Evolutionary conservation across 257 asterid genomes (phyloP).

Genomic region (Lycium ferocissimum): DNA sequence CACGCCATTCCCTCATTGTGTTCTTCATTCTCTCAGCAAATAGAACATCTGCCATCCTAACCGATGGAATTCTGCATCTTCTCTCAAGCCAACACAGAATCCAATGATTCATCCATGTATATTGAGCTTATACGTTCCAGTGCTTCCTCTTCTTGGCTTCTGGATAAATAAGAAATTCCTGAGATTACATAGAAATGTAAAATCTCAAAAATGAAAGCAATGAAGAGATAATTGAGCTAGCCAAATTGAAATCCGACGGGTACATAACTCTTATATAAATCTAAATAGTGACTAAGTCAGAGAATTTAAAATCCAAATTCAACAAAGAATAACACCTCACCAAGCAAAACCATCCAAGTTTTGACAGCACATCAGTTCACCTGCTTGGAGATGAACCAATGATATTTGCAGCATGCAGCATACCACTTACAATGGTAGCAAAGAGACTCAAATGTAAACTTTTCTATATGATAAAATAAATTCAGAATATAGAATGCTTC

Average conservation of each 20-base stretch:
- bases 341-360: neutral
- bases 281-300: slow-evolving; percentile 11
- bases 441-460: neutral
- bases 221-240: slow-evolving; percentile 22
- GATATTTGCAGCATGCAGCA: neutral
- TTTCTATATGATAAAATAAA: neutral
- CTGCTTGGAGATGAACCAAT: slow-evolving; percentile 16
- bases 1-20: slow-evolving; percentile 70
- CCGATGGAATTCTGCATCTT: slow-evolving; percentile 49
- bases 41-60: slow-evolving; percentile 76
- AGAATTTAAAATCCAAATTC: neutral
- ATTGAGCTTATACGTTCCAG: slow-evolving; percentile 50
- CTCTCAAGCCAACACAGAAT: slow-evolving; percentile 43
- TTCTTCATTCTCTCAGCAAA: slow-evolving; percentile 82
- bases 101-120: slow-evolving; percentile 52
- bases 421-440: neutral
- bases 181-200: slow-evolving; percentile 67
- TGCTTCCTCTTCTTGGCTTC: slow-evolving; percentile 91
- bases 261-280: neutral
- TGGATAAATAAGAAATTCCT: slow-evolving; percentile 99
- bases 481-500: slow-evolving; percentile 9
- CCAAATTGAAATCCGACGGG: neutral
- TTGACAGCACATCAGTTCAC: neutral
- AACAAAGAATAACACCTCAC: neutral
- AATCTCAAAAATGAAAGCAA: slow-evolving; percentile 53